phyloP scores from a whole-genome alignment of 768 basidiomycete genomes.

The Cystobasidium tubakii region DNA sequence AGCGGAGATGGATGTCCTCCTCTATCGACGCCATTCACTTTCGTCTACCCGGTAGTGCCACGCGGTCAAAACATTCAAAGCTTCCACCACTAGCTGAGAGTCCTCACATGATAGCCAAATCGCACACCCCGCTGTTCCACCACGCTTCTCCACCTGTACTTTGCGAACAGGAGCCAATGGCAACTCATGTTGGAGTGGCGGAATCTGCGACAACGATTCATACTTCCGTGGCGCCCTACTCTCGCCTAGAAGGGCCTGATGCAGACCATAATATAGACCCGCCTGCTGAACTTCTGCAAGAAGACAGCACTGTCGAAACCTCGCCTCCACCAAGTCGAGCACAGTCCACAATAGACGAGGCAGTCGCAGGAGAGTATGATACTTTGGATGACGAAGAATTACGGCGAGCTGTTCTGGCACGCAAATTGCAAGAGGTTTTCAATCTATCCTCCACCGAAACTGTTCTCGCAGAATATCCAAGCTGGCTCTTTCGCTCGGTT shows the following conservation, averaged over 20 bases:
- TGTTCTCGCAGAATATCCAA: conserved; percentile 58
- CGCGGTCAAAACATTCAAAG: not conserved
- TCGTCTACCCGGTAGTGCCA: not conserved
- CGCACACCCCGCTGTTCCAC: not conserved
- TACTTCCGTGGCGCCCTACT: not conserved
- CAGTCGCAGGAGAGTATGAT: not conserved
- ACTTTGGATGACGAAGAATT: not conserved
- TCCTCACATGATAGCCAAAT: not conserved
- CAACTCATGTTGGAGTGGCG: not conserved
- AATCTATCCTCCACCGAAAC: conserved; percentile 72
- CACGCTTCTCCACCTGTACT: not conserved
- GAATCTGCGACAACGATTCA: not conserved
- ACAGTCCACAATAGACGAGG: not conserved
- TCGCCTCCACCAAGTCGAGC: not conserved
- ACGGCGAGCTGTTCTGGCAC: conserved; percentile 67
- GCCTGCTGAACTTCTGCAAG: not conserved
- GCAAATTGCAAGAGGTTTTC: conserved; percentile 84
- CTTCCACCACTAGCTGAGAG: not conserved
- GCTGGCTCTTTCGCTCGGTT: conserved; percentile 49
- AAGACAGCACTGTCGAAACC: not conserved
- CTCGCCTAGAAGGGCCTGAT: not conserved
- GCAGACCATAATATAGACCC: not conserved
- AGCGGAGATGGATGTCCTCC: conserved; percentile 14
- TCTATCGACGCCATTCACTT: conserved; percentile 27
- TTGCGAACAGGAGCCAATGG: not conserved